Base-by-base conservation (phyloP, 2,329 filamentous ascomycete genomes). In the Acephala macrosclerotiorum region DNA sequence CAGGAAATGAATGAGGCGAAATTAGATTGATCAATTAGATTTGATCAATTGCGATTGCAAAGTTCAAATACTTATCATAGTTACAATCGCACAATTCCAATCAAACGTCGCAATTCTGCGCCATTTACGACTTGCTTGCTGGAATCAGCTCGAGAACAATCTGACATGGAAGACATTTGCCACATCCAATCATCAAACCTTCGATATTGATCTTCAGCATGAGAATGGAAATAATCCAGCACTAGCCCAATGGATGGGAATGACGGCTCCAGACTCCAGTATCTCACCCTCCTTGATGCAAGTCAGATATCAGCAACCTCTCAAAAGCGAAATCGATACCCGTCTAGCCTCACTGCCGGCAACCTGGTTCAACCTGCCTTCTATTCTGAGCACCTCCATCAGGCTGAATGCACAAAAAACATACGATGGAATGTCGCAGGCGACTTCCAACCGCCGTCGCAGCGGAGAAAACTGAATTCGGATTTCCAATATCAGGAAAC, bases 281-380 rank as follows among this genome's bases (percentile, higher is more conserved):
- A 57, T 57, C 55, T 57, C 55, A 57, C 35, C 55, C 55, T 40
- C 29, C 55, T 25, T 36, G 53, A 57, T 38, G 55, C 55, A 57
- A 25, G 55, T 57, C 55, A 57, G 29, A 40, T 22, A 22, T 57
- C 55, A 33, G 55, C 8, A 57, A 25, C 35, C 33, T 57, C 55
- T 57, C 55, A 57, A 57, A 57, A 20, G 14, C 55, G 29, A 57
- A 40, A 57, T 36, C 55, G 33, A 53, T 53, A 29, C 3, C 49
- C 55, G 55, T 25, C 4, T 33, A 7, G 14, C 55, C n/a, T 14
- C 18, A 57, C 55, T 57, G 16, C 29, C 55, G 55, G 38, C 49
- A 53, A 12, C 55, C 55, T 57, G 53, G 6, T 25, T 36, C 53
- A 36, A 57, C 53, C 29, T 57, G 53, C 53, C 12, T 3, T 9